phyloP scores from a whole-genome alignment of 768 basidiomycete genomes.

The Arthromyces matolae region DNA sequence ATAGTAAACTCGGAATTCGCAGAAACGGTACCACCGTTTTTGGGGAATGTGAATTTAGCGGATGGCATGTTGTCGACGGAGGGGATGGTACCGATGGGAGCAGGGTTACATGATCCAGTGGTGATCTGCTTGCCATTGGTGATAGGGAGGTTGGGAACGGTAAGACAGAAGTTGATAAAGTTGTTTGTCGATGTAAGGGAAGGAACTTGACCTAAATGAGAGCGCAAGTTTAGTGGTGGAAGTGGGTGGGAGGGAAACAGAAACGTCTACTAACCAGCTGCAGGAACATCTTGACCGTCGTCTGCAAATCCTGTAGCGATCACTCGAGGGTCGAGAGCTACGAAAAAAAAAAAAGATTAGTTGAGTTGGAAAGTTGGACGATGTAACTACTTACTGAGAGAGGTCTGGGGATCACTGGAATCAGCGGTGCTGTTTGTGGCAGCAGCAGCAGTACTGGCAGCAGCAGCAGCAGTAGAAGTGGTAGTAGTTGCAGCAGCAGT shows the following conservation, averaged over 20 bases:
- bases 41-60: slow-evolving; percentile 39
- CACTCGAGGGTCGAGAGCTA: slow-evolving; percentile 49
- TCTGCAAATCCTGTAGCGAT: slow-evolving; percentile 49
- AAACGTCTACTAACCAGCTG: slow-evolving; percentile 25
- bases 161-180: slow-evolving; percentile 53
- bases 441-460: slow-evolving; percentile 5
- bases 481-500: not conserved
- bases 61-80: slow-evolving; percentile 41
- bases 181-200: slow-evolving; percentile 55
- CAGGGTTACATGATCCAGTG: slow-evolving; percentile 52
- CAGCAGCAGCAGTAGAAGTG: slow-evolving; percentile 3
- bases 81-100: slow-evolving; percentile 50
- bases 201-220: slow-evolving; percentile 39
- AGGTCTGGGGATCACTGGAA: slow-evolving; percentile 42
- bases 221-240: not conserved
- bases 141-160: slow-evolving; percentile 37
- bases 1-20: slow-evolving; percentile 46
- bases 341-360: too few relatives aligned
- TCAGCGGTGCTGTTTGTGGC: slow-evolving; percentile 12
- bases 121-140: slow-evolving; percentile 50
- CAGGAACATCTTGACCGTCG: slow-evolving; percentile 42
- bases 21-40: slow-evolving; percentile 37
- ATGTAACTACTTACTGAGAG: slow-evolving; percentile 30
- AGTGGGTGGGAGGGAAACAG: not conserved
- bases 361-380: not conserved